Conservation (phyloP, 2,329 filamentous ascomycete species). For the Paraconiothyrium brasiliense region DNA sequence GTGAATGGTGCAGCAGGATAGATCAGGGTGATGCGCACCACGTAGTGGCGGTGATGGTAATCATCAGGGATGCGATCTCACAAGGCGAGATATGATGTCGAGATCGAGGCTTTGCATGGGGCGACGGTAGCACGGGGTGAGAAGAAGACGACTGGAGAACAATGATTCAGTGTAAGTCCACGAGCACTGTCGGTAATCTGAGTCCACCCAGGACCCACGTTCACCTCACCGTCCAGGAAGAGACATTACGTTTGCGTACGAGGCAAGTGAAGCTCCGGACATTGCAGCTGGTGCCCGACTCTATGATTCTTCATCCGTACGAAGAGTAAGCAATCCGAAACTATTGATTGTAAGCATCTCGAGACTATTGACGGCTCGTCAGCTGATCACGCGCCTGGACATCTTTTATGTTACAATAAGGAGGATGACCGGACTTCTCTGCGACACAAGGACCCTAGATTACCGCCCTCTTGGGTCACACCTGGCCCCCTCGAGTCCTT, state of each 20-base stretch:
- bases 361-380: not conserved
- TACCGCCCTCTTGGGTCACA: not conserved
- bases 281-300: not conserved
- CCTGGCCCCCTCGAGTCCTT: not conserved
- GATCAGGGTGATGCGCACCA: too few species aligned
- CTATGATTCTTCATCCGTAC: not conserved
- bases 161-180: not conserved
- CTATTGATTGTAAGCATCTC: not conserved
- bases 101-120: not conserved
- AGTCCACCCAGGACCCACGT: not conserved
- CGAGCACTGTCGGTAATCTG: not conserved
- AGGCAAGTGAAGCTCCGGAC: not conserved
- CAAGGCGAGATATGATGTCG: too few species aligned
- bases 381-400: not conserved
- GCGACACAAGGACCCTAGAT: not conserved
- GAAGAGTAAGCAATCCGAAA: too few species aligned
- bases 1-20: too few species aligned
- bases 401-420: not conserved
- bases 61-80: too few species aligned
- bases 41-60: too few species aligned
- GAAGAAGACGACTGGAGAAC: not conserved
- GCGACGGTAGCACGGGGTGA: not conserved
- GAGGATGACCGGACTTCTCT: conserved; percentile 2
- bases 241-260: not conserved
- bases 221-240: not conserved